These are phyloP conservation scores for Leishmania turanica DNA, from an alignment of 208 protist species.

Conservation along the genomic window DNA sequence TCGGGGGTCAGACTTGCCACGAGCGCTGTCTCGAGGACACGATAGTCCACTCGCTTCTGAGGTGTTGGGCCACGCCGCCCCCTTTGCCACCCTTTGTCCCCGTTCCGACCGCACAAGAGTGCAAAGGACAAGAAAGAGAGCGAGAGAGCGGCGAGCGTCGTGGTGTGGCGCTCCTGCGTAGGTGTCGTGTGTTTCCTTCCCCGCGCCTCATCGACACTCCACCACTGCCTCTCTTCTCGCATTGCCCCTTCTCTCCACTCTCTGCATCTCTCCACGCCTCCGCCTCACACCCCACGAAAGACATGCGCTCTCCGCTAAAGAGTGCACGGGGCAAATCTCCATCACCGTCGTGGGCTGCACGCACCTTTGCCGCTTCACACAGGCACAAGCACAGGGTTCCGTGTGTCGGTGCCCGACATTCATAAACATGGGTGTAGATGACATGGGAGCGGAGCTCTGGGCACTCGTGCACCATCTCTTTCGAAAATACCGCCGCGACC, in stretches of 20 bases:
- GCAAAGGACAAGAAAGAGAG: background rate
- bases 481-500: slow-evolving; percentile 24
- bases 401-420: background rate
- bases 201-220: background rate
- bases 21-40: background rate
- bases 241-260: background rate
- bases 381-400: background rate
- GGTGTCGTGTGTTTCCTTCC: background rate
- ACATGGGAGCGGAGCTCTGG: slow-evolving; percentile 73
- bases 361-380: background rate
- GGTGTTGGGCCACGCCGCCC: background rate
- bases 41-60: background rate
- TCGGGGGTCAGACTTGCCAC: background rate
- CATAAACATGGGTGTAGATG: slow-evolving; percentile 23
- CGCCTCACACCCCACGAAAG: background rate
- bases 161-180: too few species aligned
- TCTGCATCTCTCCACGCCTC: background rate
- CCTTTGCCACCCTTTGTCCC: background rate
- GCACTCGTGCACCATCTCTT: slow-evolving; percentile 75
- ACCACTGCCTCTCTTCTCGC: background rate
- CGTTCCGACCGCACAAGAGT: background rate
- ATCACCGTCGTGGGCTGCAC: background rate
- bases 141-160: background rate
- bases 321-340: background rate
- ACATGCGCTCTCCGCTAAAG: background rate